Evolutionary conservation across 768 basidiomycete genomes (phyloP).

Genomic region (Termitomyces sp.): DNA sequence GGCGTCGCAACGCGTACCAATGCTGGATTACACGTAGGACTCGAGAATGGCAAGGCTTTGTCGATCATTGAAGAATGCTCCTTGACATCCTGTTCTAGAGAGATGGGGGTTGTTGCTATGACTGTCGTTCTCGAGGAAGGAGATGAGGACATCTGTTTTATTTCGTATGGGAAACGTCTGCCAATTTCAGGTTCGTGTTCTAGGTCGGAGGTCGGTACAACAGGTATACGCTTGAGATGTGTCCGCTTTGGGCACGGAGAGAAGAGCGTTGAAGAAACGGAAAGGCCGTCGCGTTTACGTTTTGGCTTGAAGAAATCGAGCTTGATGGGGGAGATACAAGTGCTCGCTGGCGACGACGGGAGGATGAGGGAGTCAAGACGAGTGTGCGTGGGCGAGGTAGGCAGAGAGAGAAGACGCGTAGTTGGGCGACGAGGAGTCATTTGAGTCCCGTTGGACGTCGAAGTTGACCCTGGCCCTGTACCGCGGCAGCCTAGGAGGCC

Average conservation of each 20-base stretch:
- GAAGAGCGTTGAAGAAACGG: constrained; percentile 8
- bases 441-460: neutral
- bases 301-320: neutral
- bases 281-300: neutral
- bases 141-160: neutral
- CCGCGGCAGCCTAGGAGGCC: no score
- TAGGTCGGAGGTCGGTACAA: neutral
- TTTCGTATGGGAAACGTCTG: neutral
- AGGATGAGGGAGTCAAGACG: neutral
- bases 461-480: neutral
- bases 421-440: neutral
- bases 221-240: neutral
- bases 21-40: neutral
- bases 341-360: neutral
- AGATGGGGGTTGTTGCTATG: neutral
- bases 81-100: neutral
- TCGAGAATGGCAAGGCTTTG: no score
- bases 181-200: neutral
- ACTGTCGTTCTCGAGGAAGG: neutral
- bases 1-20: neutral
- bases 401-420: neutral
- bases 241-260: constrained; percentile 6
- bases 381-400: neutral
- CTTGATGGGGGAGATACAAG: neutral
- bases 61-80: neutral